Percentiles rank a stretch among this genome's conserved stretches.
These are phyloP conservation scores for Neodidymelliopsis sp. DNA, from an alignment of 2,329 filamentous ascomycete species.

Conservation along the genomic window DNA sequence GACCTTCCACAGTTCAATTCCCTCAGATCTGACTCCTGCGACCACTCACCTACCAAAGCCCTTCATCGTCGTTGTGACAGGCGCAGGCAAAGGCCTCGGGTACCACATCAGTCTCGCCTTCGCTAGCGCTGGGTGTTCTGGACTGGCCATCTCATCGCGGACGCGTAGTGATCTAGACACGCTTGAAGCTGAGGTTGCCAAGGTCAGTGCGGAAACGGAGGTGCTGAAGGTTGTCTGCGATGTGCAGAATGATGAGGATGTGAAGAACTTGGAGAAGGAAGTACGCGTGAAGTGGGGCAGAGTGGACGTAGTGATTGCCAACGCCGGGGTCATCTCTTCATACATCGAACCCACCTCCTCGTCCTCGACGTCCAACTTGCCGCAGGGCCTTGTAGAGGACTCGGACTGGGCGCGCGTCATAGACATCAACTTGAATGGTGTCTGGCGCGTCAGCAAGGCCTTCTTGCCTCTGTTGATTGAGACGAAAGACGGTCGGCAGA, in stretches of 20 bases:
- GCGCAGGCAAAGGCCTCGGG: constrained; percentile 63
- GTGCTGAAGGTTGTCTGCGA: constrained; percentile 33
- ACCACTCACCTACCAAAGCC: constrained; percentile 36
- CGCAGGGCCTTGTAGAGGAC: constrained; percentile 26
- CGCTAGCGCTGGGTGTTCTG: constrained; percentile 61
- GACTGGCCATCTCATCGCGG: constrained; percentile 57
- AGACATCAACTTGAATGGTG: constrained; percentile 31
- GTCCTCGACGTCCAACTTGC: constrained; percentile 16
- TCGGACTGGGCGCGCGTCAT: constrained; percentile 29
- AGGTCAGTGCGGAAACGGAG: constrained; percentile 32
- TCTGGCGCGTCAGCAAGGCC: constrained; percentile 24
- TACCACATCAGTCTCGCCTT: constrained; percentile 60
- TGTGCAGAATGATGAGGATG: constrained; percentile 11
- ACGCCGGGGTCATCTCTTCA: constrained; percentile 28
- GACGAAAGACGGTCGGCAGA: constrained; percentile 20
- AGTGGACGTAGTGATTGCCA: constrained; percentile 31
- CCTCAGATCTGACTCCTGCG: constrained; percentile 57
- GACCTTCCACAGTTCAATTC: constrained; percentile 56
- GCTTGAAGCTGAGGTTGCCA: constrained; percentile 10
- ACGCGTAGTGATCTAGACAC: constrained; percentile 24
- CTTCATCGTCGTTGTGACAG: constrained; percentile 59
- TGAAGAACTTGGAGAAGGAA: constrained; percentile 10
- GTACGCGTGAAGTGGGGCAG: constrained; percentile 20
- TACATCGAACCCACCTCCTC: constrained; percentile 16
- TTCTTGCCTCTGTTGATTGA: constrained; percentile 26